These are phyloP conservation scores for Diophrys sp. DNA, from an alignment of 73 alveolate species.

Conservation along the genomic window DNA sequence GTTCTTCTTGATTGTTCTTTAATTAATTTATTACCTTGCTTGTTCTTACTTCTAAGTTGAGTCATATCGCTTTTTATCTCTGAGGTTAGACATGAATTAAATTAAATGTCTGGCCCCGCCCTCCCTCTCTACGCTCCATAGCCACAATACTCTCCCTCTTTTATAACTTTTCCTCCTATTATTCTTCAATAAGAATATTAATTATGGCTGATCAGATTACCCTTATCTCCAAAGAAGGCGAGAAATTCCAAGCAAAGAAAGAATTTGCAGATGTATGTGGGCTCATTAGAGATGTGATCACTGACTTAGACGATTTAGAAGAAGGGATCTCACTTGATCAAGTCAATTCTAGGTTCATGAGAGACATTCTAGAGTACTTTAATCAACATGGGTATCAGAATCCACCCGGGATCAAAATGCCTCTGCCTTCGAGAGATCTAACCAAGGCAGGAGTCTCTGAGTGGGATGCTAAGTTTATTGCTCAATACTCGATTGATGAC, in stretches of 20 bases:
- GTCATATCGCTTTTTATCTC: too few species aligned
- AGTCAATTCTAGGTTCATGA: too few species aligned
- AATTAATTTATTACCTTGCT: not conserved
- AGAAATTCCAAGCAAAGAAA: constrained; percentile 16
- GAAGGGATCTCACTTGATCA: too few species aligned
- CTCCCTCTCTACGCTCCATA: not conserved
- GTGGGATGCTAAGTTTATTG: constrained; percentile 27
- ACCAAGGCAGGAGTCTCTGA: constrained; percentile 15
- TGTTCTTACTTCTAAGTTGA: not conserved
- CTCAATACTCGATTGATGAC: constrained; percentile 14
- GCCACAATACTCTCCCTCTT: not conserved
- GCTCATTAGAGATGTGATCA: constrained; percentile 26
- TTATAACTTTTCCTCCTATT: not conserved
- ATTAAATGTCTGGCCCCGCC: too few species aligned
- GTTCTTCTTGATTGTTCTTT: not conserved
- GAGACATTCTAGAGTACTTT: too few species aligned
- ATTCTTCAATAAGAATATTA: too few species aligned
- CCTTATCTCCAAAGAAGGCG: constrained; percentile 39
- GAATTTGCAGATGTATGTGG: constrained; percentile 15
- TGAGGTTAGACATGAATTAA: too few species aligned
- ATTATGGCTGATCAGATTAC: too few species aligned
- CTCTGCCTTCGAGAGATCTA: constrained; percentile 30
- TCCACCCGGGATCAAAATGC: constrained; percentile 14
- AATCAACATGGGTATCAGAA: too few species aligned
- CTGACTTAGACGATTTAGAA: constrained; percentile 17